A percentile compares a stretch with the other conserved stretches of the same genome.
phyloP scores from a whole-genome alignment of 805 yeast species.

The Monosporozyma aerobia region DNA sequence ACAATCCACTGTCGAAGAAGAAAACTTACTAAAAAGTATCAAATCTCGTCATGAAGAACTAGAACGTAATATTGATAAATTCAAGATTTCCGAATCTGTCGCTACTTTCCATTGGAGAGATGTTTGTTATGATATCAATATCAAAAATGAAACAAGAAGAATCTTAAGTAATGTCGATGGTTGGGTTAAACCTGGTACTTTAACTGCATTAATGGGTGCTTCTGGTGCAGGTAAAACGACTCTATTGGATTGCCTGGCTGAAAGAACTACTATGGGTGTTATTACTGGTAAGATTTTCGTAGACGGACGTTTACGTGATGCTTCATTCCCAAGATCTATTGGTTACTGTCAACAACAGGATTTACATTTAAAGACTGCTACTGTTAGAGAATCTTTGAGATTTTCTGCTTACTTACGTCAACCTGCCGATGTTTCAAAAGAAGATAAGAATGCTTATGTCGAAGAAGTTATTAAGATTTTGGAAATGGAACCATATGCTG shows the following conservation, averaged over 20 bases:
- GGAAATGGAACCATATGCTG: slow-evolving; percentile 57
- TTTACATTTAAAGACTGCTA: slow-evolving; percentile 53
- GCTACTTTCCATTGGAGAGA: slow-evolving; percentile 73
- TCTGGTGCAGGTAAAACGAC: slow-evolving; percentile 82
- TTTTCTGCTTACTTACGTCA: slow-evolving; percentile 65
- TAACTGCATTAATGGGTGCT: slow-evolving; percentile 74
- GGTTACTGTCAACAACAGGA: slow-evolving; percentile 77
- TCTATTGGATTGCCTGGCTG: slow-evolving; percentile 58
- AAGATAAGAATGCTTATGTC: slow-evolving; percentile 56
- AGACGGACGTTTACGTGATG: slow-evolving; percentile 51
- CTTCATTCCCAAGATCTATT: slow-evolving; percentile 51
- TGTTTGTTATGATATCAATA: slow-evolving; percentile 59
- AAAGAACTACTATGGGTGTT: slow-evolving; percentile 60
- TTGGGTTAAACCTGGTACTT: slow-evolving; percentile 74
- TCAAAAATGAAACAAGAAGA: slow-evolving; percentile 50
- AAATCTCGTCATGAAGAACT: slow-evolving; percentile 9
- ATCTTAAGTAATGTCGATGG: slow-evolving; percentile 62
- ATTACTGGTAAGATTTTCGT: slow-evolving; percentile 60
- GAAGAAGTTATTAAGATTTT: slow-evolving; percentile 54
- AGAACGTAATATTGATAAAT: slow-evolving; percentile 10
- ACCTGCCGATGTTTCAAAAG: slow-evolving; percentile 40
- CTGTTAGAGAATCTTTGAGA: slow-evolving; percentile 63
- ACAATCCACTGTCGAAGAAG: not conserved
- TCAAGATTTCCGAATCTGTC: slow-evolving; percentile 26
- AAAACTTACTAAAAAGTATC: not conserved